Conservation (phyloP, 495 filamentous ascomycete species). For the Umbilicaria muhlenbergii region DNA sequence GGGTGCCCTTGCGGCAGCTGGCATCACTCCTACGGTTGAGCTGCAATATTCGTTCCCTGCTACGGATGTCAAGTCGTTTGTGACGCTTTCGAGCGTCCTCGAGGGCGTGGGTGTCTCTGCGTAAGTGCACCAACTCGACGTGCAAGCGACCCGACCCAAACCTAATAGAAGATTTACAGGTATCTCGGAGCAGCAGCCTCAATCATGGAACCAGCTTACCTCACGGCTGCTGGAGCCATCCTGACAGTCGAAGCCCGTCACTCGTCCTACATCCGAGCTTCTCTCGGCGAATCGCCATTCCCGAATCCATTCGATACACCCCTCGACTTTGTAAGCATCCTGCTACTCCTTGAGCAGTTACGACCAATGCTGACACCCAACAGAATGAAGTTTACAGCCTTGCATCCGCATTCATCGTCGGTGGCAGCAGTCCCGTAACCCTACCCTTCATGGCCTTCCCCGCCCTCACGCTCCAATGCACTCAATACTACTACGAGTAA, state of each 20-base stretch:
- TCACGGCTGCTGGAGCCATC: conserved; percentile 30
- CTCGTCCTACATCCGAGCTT: conserved; percentile 25
- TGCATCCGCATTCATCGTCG: conserved; percentile 28
- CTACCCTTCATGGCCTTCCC: conserved; percentile 29
- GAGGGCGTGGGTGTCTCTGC: conserved; percentile 25
- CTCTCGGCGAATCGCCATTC: conserved; percentile 20
- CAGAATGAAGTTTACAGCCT: conserved; percentile 28
- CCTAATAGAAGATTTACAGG: not conserved
- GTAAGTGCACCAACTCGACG: not conserved
- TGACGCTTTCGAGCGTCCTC: conserved; percentile 26
- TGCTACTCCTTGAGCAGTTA: not conserved
- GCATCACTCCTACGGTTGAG: conserved; percentile 18
- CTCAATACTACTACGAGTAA: conserved; percentile 8
- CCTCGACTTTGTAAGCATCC: conserved; percentile 17
- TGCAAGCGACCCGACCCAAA: no score
- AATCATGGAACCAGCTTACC: conserved; percentile 24
- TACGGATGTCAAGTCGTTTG: conserved; percentile 24
- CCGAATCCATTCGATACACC: conserved; percentile 29
- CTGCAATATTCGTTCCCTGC: conserved; percentile 27
- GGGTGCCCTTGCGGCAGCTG: conserved; percentile 24
- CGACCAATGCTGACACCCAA: not conserved
- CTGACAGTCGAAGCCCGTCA: conserved; percentile 33
- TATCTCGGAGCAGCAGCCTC: conserved; percentile 27
- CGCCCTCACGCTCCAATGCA: conserved; percentile 7
- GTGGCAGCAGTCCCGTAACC: conserved; percentile 12